A percentile compares a stretch with the other conserved stretches of the same genome.
These are phyloP conservation scores for Moesziomyces sp. DNA, from an alignment of 1,284 basidiomycete genomes.

Conservation along the genomic window DNA sequence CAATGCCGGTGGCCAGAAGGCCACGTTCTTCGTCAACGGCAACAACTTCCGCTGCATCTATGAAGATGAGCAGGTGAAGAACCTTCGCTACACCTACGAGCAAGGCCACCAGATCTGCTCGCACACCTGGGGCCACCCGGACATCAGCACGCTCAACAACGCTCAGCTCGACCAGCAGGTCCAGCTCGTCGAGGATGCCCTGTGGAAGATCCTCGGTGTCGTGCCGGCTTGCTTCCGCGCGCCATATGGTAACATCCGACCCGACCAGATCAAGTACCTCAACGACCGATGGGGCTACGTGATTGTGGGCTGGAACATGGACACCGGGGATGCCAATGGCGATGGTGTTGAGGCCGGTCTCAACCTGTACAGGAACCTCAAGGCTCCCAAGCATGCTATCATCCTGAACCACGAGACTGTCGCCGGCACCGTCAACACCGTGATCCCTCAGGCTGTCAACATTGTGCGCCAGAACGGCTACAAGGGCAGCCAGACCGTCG, in stretches of 20 bases:
- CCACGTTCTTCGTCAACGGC: constrained; percentile 62
- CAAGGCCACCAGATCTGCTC: constrained; percentile 54
- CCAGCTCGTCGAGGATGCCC: constrained; percentile 54
- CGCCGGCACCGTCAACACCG: constrained; percentile 23
- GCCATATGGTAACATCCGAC: constrained; percentile 50
- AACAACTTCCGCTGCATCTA: constrained; percentile 60
- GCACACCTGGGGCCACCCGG: constrained; percentile 54
- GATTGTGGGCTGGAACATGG: constrained; percentile 53
- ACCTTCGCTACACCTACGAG: constrained; percentile 39
- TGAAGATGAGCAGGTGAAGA: constrained; percentile 19
- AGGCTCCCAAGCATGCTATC: constrained; percentile 49
- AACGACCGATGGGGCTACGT: constrained; percentile 52
- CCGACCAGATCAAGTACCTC: constrained; percentile 47
- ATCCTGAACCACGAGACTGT: constrained; percentile 62
- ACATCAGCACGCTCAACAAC: constrained; percentile 41
- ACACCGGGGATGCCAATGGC: constrained; percentile 52
- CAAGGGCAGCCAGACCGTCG: constrained; percentile 42
- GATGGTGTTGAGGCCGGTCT: constrained; percentile 24
- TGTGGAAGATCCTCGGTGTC: constrained; percentile 58
- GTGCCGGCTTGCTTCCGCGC: constrained; percentile 57
- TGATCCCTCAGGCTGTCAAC: constrained; percentile 54
- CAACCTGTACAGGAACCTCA: constrained; percentile 38
- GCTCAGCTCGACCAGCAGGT: constrained; percentile 51
- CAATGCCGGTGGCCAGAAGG: constrained; percentile 37
- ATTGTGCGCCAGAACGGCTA: constrained; percentile 53